A percentile compares a stretch with the other conserved stretches of the same genome.
Evolutionary conservation across 2,329 filamentous ascomycete species (phyloP).

Genomic region (Ceratocystis lukuohia): DNA sequence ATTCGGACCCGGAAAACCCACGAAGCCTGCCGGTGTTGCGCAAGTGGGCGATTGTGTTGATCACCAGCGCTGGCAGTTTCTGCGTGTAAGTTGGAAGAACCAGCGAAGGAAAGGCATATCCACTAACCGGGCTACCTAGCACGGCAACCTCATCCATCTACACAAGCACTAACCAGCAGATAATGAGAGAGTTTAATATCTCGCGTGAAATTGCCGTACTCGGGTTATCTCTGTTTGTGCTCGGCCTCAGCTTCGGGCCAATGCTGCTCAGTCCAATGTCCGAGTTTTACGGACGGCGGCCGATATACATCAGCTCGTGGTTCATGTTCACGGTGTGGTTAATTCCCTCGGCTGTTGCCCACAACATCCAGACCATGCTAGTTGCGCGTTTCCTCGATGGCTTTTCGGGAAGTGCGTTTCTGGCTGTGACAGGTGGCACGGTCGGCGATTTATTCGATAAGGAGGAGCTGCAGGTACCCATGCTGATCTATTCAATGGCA

Average conservation of each 20-base stretch:
- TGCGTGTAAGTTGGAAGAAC: conserved; percentile 55
- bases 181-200: conserved; percentile 59
- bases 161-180: conserved; percentile 65
- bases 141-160: conserved; percentile 84
- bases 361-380: conserved; percentile 69
- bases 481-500: conserved; percentile 63
- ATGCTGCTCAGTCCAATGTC: conserved; percentile 51
- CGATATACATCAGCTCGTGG: conserved; percentile 67
- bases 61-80: conserved; percentile 60
- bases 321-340: conserved; percentile 64
- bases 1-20: conserved; percentile 61
- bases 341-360: conserved; percentile 67
- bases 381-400: conserved; percentile 66
- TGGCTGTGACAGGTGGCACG: conserved; percentile 69
- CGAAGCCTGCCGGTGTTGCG: conserved; percentile 50
- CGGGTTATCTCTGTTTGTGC: conserved; percentile 70
- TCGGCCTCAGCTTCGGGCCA: conserved; percentile 54
- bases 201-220: conserved; percentile 62
- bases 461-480: conserved; percentile 59
- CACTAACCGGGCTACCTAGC: conserved; percentile 30
- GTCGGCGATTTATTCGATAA: conserved; percentile 66
- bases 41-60: conserved; percentile 68
- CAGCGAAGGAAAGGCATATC: neutral
- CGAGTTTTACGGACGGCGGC: conserved; percentile 70
- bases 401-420: conserved; percentile 53